A percentile compares a stretch with the other conserved stretches of the same genome.
Evolutionary conservation across 257 asterid genomes (phyloP).

Genomic region (Penstemon davidsonii): DNA sequence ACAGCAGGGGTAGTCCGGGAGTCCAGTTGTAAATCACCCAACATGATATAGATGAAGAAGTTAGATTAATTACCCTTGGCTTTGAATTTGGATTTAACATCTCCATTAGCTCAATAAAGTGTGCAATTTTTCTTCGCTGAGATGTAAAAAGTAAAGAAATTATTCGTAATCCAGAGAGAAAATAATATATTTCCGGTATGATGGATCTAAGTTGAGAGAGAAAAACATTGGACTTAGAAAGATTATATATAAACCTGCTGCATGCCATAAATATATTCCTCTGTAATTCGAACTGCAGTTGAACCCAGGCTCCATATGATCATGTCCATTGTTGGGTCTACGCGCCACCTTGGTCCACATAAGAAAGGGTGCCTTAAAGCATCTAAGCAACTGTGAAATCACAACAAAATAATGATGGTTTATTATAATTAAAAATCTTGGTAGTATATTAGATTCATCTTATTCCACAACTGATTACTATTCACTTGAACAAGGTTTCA

Average conservation of each 20-base stretch:
- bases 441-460: constrained; percentile 16
- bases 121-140: constrained; percentile 83
- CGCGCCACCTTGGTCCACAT: constrained; percentile 98
- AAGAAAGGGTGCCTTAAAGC: constrained; percentile 96
- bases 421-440: constrained; percentile 1
- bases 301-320: constrained; percentile 97
- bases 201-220: not conserved
- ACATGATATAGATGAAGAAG: constrained; percentile 10
- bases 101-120: constrained; percentile 89
- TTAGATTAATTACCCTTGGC: constrained; percentile 58
- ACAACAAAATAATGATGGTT: constrained; percentile 18
- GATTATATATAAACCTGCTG: constrained; percentile 65
- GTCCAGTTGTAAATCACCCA: too few relatives aligned
- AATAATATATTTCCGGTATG: too few relatives aligned
- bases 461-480: constrained; percentile 14
- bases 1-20: too few relatives aligned
- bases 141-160: constrained; percentile 19
- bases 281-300: constrained; percentile 85
- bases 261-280: constrained; percentile 87
- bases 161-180: not conserved
- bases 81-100: constrained; percentile 81
- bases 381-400: constrained; percentile 68
- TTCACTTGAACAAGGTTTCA: constrained; percentile 18
- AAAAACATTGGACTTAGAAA: constrained; percentile 12
- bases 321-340: constrained; percentile 78